These are phyloP conservation scores for Corymbia maculata DNA, from an alignment of 345 rosid species.

Conservation along the genomic window DNA sequence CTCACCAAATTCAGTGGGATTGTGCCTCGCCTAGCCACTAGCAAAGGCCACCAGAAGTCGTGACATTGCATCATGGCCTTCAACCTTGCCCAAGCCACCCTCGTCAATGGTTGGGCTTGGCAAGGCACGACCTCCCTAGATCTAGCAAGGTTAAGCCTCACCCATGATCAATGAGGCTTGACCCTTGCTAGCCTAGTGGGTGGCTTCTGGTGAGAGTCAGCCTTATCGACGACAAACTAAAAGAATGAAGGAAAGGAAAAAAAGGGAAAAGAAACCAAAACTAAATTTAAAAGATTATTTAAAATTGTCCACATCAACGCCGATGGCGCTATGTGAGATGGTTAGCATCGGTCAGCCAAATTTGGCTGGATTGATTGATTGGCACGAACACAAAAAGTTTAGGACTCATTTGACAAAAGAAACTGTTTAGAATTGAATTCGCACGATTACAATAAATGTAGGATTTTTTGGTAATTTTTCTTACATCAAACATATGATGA, in stretches of 20 bases:
- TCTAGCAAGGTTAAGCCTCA: background rate
- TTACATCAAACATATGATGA: background rate
- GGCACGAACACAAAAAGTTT: too few relatives aligned
- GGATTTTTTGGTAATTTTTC: background rate
- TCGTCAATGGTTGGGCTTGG: background rate
- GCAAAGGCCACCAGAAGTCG: background rate
- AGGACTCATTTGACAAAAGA: too few relatives aligned
- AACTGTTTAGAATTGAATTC: fast-evolving
- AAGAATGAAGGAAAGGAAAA: background rate
- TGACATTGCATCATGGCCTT: background rate
- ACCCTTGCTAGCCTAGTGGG: too few relatives aligned
- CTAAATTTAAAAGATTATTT: too few relatives aligned
- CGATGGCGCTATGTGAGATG: too few relatives aligned
- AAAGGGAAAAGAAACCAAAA: fast-evolving
- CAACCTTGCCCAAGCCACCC: fast-evolving
- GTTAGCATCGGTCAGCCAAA: too few relatives aligned
- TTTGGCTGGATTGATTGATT: background rate
- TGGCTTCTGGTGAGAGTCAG: too few relatives aligned
- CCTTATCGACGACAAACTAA: too few relatives aligned
- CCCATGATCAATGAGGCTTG: too few relatives aligned
- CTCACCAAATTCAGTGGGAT: too few relatives aligned
- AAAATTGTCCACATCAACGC: background rate
- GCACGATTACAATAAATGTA: background rate
- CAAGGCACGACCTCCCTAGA: background rate
- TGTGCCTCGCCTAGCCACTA: too few relatives aligned